Evolutionary conservation across 768 basidiomycete genomes (phyloP).

Genomic region (Cubamyces sp.): DNA sequence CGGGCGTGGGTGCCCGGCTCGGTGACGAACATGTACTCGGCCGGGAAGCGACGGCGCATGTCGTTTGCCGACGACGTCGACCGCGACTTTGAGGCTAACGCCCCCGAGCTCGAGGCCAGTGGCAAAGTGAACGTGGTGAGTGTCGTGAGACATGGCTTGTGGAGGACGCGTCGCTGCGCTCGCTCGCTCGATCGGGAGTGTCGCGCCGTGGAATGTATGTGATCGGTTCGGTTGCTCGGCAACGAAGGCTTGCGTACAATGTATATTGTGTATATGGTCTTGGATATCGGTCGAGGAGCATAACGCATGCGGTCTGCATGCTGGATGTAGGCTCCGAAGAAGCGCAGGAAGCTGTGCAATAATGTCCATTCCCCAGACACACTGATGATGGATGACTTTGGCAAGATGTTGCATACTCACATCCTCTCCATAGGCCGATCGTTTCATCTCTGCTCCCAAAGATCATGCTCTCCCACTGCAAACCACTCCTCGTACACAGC

Average conservation of each 20-base stretch:
- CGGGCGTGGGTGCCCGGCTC: slow-evolving; percentile 36
- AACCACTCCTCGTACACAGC: slow-evolving; percentile 66
- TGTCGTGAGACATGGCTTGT: slow-evolving; percentile 26
- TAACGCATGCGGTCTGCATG: too few species aligned
- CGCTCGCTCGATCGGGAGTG: slow-evolving; percentile 1
- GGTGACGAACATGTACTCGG: slow-evolving; percentile 45
- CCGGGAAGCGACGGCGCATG: slow-evolving; percentile 45
- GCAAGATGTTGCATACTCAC: not conserved
- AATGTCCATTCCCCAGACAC: not conserved
- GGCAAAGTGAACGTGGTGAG: slow-evolving; percentile 43
- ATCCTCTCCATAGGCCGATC: slow-evolving; percentile 49
- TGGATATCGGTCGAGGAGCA: too few species aligned
- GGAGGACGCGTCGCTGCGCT: not conserved
- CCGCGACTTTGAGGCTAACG: not conserved
- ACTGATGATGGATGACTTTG: not conserved
- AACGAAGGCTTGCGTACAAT: too few species aligned
- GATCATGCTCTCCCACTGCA: slow-evolving; percentile 57
- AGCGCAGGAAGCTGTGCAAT: not conserved
- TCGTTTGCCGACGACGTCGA: slow-evolving; percentile 33
- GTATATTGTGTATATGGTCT: too few species aligned
- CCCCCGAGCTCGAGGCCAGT: slow-evolving; percentile 17
- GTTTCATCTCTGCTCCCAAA: slow-evolving; percentile 61
- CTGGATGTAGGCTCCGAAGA: not conserved
- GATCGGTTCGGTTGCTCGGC: not conserved
- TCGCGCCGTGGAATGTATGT: not conserved